A percentile compares a stretch with the other conserved stretches of the same genome.
These are phyloP conservation scores for Lactuca sativa DNA, from an alignment of 129 eudicot genomes.

Conservation along the genomic window DNA sequence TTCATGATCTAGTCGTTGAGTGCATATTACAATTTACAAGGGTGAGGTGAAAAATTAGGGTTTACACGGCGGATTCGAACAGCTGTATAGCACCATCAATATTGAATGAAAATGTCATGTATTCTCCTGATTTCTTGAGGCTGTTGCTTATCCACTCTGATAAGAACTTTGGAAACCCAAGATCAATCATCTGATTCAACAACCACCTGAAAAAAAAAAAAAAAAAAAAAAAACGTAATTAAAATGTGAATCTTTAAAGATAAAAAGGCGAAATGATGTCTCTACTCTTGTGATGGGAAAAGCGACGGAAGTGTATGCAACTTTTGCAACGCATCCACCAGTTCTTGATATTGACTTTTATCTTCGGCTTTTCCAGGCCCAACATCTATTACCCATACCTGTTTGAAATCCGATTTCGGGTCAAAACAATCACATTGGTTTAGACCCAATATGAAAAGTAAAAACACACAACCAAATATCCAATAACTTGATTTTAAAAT, in stretches of 20 bases:
- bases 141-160: constrained; percentile 67
- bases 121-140: constrained; percentile 63
- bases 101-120: constrained; percentile 56
- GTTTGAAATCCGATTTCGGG: constrained; percentile 38
- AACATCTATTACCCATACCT: constrained; percentile 79
- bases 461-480: too few species aligned
- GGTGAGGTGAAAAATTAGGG: not conserved
- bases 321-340: constrained; percentile 61
- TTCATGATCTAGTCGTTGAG: not conserved
- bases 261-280: not conserved
- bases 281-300: constrained; percentile 71
- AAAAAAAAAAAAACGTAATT: not conserved
- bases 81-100: constrained; percentile 66
- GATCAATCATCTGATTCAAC: constrained; percentile 67
- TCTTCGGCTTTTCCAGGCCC: constrained; percentile 53
- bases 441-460: too few species aligned
- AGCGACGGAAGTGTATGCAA: constrained; percentile 63
- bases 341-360: constrained; percentile 41
- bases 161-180: constrained; percentile 67
- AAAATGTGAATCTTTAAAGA: not conserved
- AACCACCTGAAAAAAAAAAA: constrained; percentile 57
- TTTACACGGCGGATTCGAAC: constrained; percentile 67
- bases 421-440: too few species aligned
- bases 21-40: not conserved
- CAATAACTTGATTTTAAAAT: too few species aligned